phyloP scores from a whole-genome alignment of 2,329 filamentous ascomycete genomes.

The Penicillium sp. region DNA sequence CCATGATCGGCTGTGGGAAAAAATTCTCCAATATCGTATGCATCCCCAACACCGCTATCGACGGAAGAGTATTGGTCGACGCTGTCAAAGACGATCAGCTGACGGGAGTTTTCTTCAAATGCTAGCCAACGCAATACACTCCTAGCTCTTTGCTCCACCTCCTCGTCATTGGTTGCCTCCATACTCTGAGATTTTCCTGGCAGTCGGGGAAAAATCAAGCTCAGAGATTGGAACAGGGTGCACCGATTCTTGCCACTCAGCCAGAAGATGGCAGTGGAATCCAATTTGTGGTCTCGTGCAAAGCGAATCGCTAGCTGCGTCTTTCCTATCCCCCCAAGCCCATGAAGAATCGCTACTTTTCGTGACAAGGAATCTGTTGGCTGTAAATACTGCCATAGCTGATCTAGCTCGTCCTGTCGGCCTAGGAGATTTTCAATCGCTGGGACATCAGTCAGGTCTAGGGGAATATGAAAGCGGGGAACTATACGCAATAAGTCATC shows the following conservation, averaged over 20 bases:
- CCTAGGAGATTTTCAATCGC: slow-evolving; percentile 14
- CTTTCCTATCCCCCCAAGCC: slow-evolving; percentile 27
- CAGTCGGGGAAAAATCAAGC: slow-evolving; percentile 13
- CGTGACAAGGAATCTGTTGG: slow-evolving; percentile 3
- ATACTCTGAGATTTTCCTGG: slow-evolving; percentile 4
- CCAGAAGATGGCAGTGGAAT: slow-evolving; percentile 28
- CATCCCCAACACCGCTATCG: slow-evolving; percentile 5
- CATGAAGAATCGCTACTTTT: slow-evolving; percentile 20
- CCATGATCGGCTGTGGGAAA: slow-evolving; percentile 38
- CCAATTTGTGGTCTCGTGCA: slow-evolving; percentile 18
- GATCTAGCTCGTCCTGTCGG: slow-evolving; percentile 14
- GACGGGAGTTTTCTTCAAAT: slow-evolving; percentile 15
- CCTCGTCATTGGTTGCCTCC: slow-evolving; percentile 6
- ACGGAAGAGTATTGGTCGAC: slow-evolving; percentile 22
- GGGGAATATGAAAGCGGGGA: slow-evolving; percentile 7
- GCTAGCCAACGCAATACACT: slow-evolving; percentile 15
- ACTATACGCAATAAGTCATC: background rate
- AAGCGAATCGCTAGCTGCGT: slow-evolving; percentile 25
- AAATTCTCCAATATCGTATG: slow-evolving; percentile 31
- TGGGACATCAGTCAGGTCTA: slow-evolving; percentile 12
- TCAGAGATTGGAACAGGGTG: slow-evolving; percentile 21
- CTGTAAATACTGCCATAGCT: slow-evolving; percentile 15
- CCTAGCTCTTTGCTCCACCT: slow-evolving; percentile 15
- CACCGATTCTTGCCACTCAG: slow-evolving; percentile 22
- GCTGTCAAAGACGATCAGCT: slow-evolving; percentile 33